A percentile compares a stretch with the other conserved stretches of the same genome.
phyloP scores from a whole-genome alignment of 352 stramenopile genomes.

The Globisporangium spinosum region DNA sequence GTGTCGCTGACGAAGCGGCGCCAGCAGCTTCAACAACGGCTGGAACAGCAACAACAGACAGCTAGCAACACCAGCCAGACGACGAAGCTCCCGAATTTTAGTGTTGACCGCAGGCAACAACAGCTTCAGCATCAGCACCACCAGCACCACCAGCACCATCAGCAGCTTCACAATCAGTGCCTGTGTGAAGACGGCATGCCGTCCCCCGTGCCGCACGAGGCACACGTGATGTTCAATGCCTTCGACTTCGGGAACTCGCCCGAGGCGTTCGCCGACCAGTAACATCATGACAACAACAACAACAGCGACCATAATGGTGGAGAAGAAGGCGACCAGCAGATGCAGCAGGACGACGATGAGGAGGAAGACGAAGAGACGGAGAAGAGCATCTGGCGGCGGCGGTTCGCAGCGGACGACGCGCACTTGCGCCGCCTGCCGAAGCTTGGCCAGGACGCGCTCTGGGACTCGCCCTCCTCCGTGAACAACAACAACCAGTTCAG shows the following conservation, averaged over 20 bases:
- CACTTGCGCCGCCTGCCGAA: slow-evolving; percentile 25
- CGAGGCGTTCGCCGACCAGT: slow-evolving; percentile 30
- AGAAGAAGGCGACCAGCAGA: slow-evolving; percentile 4
- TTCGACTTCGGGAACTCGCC: slow-evolving; percentile 44
- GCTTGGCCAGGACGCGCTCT: slow-evolving; percentile 38
- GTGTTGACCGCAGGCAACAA: not conserved
- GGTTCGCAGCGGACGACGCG: slow-evolving; percentile 18
- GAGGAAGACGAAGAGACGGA: slow-evolving; percentile 12
- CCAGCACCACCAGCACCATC: slow-evolving; percentile 12
- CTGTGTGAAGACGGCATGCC: slow-evolving; percentile 20
- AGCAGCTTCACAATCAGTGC: slow-evolving; percentile 14
- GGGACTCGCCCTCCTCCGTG: slow-evolving; percentile 18
- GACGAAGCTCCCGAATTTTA: slow-evolving; percentile 12
- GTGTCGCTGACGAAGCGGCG: slow-evolving; percentile 29
- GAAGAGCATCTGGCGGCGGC: slow-evolving; percentile 36
- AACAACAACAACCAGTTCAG: slow-evolving; percentile 22
- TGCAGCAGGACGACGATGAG: not conserved
- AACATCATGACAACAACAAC: slow-evolving; percentile 1
- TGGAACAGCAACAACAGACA: not conserved
- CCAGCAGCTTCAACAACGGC: slow-evolving; percentile 23
- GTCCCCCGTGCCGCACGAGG: slow-evolving; percentile 19
- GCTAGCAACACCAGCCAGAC: not conserved
- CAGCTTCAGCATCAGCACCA: slow-evolving; percentile 19
- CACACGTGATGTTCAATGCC: slow-evolving; percentile 30
- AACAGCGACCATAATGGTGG: not conserved